phyloP scores from a whole-genome alignment of 1,284 basidiomycete species.

The Ceratobasidium sp. region DNA sequence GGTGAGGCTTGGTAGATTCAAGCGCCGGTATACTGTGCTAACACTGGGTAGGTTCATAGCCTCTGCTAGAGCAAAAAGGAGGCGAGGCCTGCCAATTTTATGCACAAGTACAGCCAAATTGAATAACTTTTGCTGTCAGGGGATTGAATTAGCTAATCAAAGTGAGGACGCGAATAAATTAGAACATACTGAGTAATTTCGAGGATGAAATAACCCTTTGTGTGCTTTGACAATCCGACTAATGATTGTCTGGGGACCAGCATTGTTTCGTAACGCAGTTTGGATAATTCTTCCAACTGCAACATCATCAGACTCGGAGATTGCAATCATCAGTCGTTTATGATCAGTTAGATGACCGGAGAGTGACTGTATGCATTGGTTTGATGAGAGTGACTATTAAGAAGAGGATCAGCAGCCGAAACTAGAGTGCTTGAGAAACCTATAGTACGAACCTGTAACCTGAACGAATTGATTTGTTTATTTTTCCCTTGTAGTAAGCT shows the following conservation, averaged over 20 bases:
- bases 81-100: conserved; percentile 5
- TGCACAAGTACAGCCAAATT: conserved; percentile 1
- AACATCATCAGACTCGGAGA: not conserved
- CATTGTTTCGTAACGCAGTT: not conserved
- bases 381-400: not conserved
- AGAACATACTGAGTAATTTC: not conserved
- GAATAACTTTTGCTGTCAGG: not conserved
- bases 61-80: not conserved
- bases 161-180: not conserved
- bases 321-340: conserved; percentile 2
- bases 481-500: not conserved
- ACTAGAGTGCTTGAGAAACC: not conserved
- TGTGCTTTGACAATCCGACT: not conserved
- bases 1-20: not conserved
- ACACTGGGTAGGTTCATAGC: not conserved
- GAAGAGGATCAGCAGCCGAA: not conserved
- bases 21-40: not conserved
- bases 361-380: not conserved
- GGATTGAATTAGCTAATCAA: too few relatives aligned
- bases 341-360: not conserved
- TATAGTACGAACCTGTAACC: not conserved
- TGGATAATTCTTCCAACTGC: not conserved
- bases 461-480: not conserved
- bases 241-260: conserved; percentile 12
- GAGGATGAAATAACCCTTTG: conserved; percentile 8